Evolutionary conservation across 495 filamentous ascomycete species (phyloP).

Genomic region (Friedmanniomyces simplex): DNA sequence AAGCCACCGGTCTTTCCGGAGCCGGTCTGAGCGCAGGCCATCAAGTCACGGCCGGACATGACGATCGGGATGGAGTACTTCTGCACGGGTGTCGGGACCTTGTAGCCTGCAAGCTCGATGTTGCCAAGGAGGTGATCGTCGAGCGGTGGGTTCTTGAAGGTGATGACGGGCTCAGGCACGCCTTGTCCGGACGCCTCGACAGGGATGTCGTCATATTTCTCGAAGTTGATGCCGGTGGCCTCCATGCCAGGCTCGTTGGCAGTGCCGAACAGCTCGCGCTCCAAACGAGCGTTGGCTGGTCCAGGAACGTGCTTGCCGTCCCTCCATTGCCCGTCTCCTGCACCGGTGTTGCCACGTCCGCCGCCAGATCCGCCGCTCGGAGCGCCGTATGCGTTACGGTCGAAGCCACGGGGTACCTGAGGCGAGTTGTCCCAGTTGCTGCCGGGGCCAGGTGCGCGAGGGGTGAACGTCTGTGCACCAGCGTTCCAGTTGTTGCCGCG

Average conservation of each 20-base stretch:
- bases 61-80: constrained; percentile 98
- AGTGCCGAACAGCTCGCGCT: constrained; percentile 91
- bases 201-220: constrained; percentile 99
- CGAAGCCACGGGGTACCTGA: constrained; percentile 40
- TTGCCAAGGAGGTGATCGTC: constrained; percentile 85
- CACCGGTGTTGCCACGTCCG: constrained; percentile 51
- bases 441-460: constrained; percentile 27
- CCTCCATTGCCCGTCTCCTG: constrained; percentile 89
- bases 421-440: constrained; percentile 31
- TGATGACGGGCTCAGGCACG: constrained; percentile 81
- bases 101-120: constrained; percentile 88
- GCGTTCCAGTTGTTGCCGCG: constrained; percentile 58
- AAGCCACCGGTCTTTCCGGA: constrained; percentile 99
- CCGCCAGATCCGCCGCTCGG: constrained; percentile 43
- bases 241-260: constrained; percentile 90
- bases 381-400: constrained; percentile 60
- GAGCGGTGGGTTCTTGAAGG: constrained; percentile 87
- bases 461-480: constrained; percentile 60
- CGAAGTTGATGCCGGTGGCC: constrained; percentile 96
- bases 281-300: constrained; percentile 72
- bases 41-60: constrained; percentile 89
- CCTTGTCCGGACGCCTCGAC: constrained; percentile 93
- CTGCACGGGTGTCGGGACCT: constrained; percentile 88
- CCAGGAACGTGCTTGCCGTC: constrained; percentile 95
- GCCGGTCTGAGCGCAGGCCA: constrained; percentile 98